Evolutionary conservation across 148 eudicot genomes (phyloP).

Genomic region (Fagopyrum tataricum): DNA sequence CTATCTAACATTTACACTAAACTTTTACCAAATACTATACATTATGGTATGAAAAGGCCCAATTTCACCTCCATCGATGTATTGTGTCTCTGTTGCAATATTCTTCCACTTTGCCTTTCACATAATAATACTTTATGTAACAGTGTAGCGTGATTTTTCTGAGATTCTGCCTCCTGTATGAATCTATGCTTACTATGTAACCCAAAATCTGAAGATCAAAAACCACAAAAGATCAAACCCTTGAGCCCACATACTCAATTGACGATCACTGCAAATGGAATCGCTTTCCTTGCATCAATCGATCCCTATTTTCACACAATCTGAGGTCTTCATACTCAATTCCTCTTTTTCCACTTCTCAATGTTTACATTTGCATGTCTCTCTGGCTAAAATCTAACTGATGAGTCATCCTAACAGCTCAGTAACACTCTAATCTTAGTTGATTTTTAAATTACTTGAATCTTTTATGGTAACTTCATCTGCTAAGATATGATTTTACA

Average conservation of each 20-base stretch:
- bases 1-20: no score
- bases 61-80: background rate
- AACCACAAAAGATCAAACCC: background rate
- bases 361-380: constrained; percentile 1
- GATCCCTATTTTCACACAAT: background rate
- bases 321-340: background rate
- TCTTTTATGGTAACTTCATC: background rate
- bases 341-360: background rate
- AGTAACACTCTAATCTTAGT: background rate
- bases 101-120: background rate
- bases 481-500: background rate
- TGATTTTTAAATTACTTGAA: background rate
- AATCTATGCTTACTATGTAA: background rate
- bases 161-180: background rate
- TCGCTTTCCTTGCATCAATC: background rate
- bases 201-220: background rate
- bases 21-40: no score
- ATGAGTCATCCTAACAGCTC: no score
- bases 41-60: no score
- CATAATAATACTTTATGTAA: background rate
- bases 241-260: background rate
- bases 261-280: background rate
- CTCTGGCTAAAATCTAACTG: background rate
- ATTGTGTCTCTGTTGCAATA: background rate
- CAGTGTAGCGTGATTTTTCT: background rate